Percentiles rank a stretch among this genome's conserved stretches.
phyloP scores from a whole-genome alignment of 495 filamentous ascomycete species.

The Neurospora sp. region DNA sequence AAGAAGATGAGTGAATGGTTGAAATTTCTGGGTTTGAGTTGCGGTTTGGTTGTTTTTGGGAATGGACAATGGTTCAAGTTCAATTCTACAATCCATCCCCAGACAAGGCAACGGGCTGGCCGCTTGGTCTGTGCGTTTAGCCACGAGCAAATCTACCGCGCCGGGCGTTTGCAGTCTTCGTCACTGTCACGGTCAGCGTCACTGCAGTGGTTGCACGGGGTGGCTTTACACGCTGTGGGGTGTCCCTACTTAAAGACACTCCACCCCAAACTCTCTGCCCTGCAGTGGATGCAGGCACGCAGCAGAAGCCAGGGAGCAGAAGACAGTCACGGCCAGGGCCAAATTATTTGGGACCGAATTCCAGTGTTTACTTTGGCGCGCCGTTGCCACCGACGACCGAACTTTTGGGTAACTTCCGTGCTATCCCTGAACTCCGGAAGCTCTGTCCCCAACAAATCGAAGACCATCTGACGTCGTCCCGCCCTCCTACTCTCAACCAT shows the following conservation, averaged over 20 bases:
- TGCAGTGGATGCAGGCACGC: background rate
- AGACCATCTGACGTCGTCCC: background rate
- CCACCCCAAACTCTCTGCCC: background rate
- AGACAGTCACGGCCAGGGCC: background rate
- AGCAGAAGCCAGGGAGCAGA: background rate
- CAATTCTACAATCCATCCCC: background rate
- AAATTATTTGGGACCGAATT: background rate
- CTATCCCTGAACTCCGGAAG: background rate
- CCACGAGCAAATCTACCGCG: background rate
- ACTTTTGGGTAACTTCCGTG: background rate
- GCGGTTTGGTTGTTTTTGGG: background rate
- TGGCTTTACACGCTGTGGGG: background rate
- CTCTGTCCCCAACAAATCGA: background rate
- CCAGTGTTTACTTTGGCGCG: constrained; percentile 19
- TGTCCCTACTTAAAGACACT: background rate
- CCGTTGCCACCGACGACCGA: constrained; percentile 22
- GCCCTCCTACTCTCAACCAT: background rate
- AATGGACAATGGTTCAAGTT: background rate
- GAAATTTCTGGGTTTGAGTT: background rate
- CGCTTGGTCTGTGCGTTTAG: background rate
- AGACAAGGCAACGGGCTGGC: background rate
- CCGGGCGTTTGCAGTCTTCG: background rate
- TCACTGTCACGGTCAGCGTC: background rate
- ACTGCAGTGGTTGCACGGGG: background rate
- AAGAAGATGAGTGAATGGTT: background rate